Percentiles rank a stretch among this genome's conserved stretches.
Evolutionary conservation across 2,329 filamentous ascomycete genomes (phyloP).

Genomic region (Aspergillus eucalypticola): DNA sequence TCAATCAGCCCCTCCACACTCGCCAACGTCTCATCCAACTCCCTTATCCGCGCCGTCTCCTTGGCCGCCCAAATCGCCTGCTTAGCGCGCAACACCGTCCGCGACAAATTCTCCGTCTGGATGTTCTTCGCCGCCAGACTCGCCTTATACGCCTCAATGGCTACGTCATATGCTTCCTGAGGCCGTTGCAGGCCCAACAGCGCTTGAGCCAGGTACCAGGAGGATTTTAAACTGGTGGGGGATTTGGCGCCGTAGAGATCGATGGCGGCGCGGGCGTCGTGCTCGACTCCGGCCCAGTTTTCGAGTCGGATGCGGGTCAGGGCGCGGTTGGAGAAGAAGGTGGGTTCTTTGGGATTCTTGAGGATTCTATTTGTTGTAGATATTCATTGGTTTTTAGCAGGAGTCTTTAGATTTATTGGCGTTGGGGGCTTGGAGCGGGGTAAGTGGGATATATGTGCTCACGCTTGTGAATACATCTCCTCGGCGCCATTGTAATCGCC

Average conservation of each 20-base stretch:
- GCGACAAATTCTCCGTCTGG: slow-evolving; percentile 70
- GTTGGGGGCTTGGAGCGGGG: too few relatives aligned
- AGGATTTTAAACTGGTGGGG: slow-evolving; percentile 72
- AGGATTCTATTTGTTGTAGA: slow-evolving; percentile 60
- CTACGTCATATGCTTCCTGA: slow-evolving; percentile 70
- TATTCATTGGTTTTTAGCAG: not conserved
- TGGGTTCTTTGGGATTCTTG: slow-evolving; percentile 72
- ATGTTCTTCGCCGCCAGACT: slow-evolving; percentile 65
- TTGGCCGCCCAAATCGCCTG: slow-evolving; percentile 79
- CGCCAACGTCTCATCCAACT: slow-evolving; percentile 45
- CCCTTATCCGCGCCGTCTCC: slow-evolving; percentile 56
- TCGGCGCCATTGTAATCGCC: slow-evolving; percentile 49
- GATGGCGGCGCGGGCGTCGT: slow-evolving; percentile 76
- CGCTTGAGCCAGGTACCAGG: slow-evolving; percentile 80
- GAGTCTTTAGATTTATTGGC: too few relatives aligned
- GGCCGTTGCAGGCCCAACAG: slow-evolving; percentile 72
- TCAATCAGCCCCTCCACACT: slow-evolving; percentile 44
- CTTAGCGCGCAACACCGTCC: slow-evolving; percentile 75
- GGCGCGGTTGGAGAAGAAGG: slow-evolving; percentile 86
- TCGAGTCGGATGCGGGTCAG: slow-evolving; percentile 75
- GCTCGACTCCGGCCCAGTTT: slow-evolving; percentile 71
- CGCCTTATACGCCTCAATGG: slow-evolving; percentile 70
- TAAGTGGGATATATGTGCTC: slow-evolving; percentile 19
- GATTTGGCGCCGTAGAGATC: slow-evolving; percentile 56
- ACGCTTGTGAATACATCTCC: slow-evolving; percentile 51